phyloP scores from a whole-genome alignment of 306 rosid genomes.

The Nissolia schottii region DNA sequence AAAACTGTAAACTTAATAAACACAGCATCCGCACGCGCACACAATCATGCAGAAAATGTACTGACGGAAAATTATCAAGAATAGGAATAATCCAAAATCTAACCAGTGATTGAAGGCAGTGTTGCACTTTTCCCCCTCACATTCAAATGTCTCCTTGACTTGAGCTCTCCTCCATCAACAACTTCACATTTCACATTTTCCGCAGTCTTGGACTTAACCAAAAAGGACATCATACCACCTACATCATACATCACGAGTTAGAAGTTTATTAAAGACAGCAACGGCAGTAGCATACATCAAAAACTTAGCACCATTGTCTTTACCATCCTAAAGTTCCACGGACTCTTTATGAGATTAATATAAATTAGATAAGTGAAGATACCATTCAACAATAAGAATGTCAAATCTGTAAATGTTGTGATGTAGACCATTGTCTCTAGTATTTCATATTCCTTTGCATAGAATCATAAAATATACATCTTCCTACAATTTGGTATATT shows the following conservation, averaged over 20 bases:
- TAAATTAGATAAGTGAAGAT: not conserved
- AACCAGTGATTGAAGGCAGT: constrained; percentile 95
- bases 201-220: constrained; percentile 74
- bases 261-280: not conserved
- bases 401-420: not conserved
- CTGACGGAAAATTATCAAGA: not conserved
- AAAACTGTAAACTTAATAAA: not conserved
- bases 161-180: constrained; percentile 97
- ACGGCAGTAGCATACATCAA: not conserved
- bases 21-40: not conserved
- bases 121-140: constrained; percentile 99
- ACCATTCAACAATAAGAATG: not conserved
- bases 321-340: not conserved
- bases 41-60: not conserved
- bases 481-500: not conserved
- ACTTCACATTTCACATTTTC: constrained; percentile 96
- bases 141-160: constrained; percentile 88
- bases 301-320: not conserved
- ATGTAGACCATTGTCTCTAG: not conserved
- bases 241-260: constrained; percentile 30
- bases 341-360: not conserved
- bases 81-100: constrained; percentile 21
- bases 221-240: constrained; percentile 98
- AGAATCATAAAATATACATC: not conserved
- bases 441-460: not conserved